These are phyloP conservation scores for Sporisorium sorghi DNA, from an alignment of 1,284 basidiomycete genomes.

Conservation along the genomic window DNA sequence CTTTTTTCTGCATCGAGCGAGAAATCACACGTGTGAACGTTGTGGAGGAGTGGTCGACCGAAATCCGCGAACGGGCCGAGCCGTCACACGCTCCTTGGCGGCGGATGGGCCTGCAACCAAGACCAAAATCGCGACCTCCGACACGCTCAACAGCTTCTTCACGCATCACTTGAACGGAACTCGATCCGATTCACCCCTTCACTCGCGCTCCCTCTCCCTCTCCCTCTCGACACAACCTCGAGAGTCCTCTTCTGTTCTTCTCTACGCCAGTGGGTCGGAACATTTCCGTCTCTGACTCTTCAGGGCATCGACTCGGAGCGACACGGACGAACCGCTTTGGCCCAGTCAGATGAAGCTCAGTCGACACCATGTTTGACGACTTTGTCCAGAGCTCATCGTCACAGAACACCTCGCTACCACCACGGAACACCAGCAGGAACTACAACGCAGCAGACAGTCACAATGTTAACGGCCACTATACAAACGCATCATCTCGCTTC, in stretches of 20 bases:
- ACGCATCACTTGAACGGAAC: neutral
- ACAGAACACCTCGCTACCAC: conserved; percentile 10
- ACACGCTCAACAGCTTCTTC: neutral
- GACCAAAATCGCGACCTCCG: neutral
- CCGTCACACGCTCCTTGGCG: no score
- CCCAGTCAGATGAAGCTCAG: neutral
- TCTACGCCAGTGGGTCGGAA: neutral
- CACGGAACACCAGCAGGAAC: neutral
- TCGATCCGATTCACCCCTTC: conserved; percentile 3
- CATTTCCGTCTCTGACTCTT: neutral
- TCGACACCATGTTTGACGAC: conserved; percentile 44
- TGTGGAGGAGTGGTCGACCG: neutral
- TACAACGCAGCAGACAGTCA: conserved; percentile 1
- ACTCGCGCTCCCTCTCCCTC: no score
- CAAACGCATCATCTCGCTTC: conserved; percentile 3
- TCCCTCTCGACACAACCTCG: no score
- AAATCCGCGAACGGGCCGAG: conserved; percentile 22
- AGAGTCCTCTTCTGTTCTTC: no score
- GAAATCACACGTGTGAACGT: no score
- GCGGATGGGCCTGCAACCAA: conserved; percentile 33
- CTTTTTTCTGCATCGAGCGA: neutral
- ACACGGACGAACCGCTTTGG: no score
- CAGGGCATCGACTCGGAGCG: neutral
- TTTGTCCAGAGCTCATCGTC: conserved; percentile 54
- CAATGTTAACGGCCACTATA: conserved; percentile 8